Base-by-base conservation (phyloP, 1,284 basidiomycete species). In the Tylopilus orsonianus region DNA sequence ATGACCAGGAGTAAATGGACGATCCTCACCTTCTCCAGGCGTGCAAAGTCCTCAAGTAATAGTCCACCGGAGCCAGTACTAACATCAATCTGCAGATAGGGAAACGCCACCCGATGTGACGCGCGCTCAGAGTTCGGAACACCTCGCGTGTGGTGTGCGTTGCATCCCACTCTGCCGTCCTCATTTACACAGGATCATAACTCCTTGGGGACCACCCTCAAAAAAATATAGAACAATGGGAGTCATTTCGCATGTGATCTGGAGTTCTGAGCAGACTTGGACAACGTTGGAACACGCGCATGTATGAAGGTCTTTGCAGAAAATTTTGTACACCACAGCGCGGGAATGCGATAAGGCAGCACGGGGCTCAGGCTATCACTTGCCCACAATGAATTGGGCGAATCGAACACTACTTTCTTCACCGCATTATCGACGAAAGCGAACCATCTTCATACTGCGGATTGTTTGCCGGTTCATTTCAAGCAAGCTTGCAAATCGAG, bases 31-130 rank as follows among this genome's bases (percentile, higher is more conserved):
- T 34, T 36, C 9, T 33, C 34, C 32, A 14, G 42, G 8, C 14
- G n/a, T 38, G 18, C 27, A 46, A 52, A 46, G 51, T 55, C 55
- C 57, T 42, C 55, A 45, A 55, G 57, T 19, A 1, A n/a, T 36
- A 24, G 24, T n/a, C 20, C 23, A 36, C n/a, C 12, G 16, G 22
- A 40, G 18, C 5, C 20, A 20, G 12, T 6, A 27, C 2, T 5
- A n/a, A n/a, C n/a, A 29, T 43, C 24, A 23, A 42, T 49, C n/a
- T 24, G 24, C 16, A 20, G 9, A 26, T 32, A 9, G 13, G 18
- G 6, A 48, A 29, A 18, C 19, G 23, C 13, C 10, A 32, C 36
- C 9, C 14, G 12, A 12, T 32, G 23, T 32, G 32, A 24, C 27
- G 16, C 34, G 9, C 16, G 19, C 33, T n/a, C 43, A 26, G 19